Conservation (phyloP, 352 stramenopile species). For the Pseudoperonospora humuli region DNA sequence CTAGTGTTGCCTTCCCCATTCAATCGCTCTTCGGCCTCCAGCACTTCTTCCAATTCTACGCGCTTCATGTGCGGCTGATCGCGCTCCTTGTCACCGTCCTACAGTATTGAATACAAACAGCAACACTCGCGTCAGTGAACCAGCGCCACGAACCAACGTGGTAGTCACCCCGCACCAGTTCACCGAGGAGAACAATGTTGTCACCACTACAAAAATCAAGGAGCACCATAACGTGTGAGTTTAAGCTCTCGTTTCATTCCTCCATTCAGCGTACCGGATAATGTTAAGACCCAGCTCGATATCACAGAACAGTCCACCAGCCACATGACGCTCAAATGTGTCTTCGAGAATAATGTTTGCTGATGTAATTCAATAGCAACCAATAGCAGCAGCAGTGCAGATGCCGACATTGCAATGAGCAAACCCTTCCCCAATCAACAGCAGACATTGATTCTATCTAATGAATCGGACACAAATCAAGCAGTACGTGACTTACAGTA, state of each 20-base stretch:
- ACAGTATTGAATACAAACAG: background rate
- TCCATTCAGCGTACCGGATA: conserved; percentile 54
- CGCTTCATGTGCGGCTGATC: conserved; percentile 78
- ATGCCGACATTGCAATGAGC: no score
- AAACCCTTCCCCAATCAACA: background rate
- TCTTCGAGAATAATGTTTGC: conserved; percentile 96
- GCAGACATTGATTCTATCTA: background rate
- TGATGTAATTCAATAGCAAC: conserved; percentile 13
- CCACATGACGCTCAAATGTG: conserved; percentile 88
- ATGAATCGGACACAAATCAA: background rate
- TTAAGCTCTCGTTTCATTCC: background rate
- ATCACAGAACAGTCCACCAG: conserved; percentile 88
- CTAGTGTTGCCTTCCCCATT: conserved; percentile 55
- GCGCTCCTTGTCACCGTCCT: conserved; percentile 79
- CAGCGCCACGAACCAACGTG: background rate
- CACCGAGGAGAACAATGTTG: conserved; percentile 82
- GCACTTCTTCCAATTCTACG: conserved; percentile 65
- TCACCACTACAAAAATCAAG: conserved; percentile 41
- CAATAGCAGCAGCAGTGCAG: no score
- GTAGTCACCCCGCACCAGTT: conserved; percentile 39
- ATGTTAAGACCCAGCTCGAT: conserved; percentile 95
- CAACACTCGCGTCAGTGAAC: background rate
- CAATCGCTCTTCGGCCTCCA: conserved; percentile 71
- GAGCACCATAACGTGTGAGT: no score
- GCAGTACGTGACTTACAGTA: conserved; percentile 48